Conservation (phyloP, 805 yeast genomes). For the Lipomyces kockii region DNA sequence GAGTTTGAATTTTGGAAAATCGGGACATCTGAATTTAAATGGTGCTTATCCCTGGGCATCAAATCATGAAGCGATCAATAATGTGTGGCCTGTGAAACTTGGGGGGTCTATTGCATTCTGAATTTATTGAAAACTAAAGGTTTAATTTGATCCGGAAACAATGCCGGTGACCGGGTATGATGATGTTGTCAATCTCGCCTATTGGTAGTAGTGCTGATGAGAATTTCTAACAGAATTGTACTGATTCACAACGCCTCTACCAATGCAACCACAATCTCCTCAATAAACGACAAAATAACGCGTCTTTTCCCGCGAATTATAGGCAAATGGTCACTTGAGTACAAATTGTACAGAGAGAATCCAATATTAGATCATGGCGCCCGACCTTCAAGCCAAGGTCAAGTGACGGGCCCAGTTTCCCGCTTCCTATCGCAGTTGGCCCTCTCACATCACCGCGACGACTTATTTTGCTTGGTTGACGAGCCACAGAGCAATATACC, state of each 20-base stretch:
- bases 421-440: slow-evolving; percentile 43
- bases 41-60: background rate
- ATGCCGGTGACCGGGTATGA: slow-evolving; percentile 26
- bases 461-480: slow-evolving; percentile 43
- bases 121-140: background rate
- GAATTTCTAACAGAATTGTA: slow-evolving; percentile 13
- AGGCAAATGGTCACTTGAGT: slow-evolving; percentile 71
- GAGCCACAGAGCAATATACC: slow-evolving; percentile 41
- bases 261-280: slow-evolving; percentile 55
- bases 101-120: background rate
- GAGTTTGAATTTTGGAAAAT: background rate
- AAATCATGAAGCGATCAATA: background rate
- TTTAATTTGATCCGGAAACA: background rate
- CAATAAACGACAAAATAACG: slow-evolving; percentile 71
- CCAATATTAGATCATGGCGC: slow-evolving; percentile 47
- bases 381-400: slow-evolving; percentile 13
- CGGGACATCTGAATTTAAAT: background rate
- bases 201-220: background rate
- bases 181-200: background rate
- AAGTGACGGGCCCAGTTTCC: slow-evolving; percentile 8
- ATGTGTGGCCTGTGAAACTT: no score
- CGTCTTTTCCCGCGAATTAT: slow-evolving; percentile 65
- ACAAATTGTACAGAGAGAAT: slow-evolving; percentile 70
- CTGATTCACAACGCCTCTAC: slow-evolving; percentile 24
- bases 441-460: slow-evolving; percentile 41